Evolutionary conservation across 805 yeast genomes (phyloP), one percentile per base, ranked within the genome.

Genomic region (Torulaspora delbrueckii): DNA sequence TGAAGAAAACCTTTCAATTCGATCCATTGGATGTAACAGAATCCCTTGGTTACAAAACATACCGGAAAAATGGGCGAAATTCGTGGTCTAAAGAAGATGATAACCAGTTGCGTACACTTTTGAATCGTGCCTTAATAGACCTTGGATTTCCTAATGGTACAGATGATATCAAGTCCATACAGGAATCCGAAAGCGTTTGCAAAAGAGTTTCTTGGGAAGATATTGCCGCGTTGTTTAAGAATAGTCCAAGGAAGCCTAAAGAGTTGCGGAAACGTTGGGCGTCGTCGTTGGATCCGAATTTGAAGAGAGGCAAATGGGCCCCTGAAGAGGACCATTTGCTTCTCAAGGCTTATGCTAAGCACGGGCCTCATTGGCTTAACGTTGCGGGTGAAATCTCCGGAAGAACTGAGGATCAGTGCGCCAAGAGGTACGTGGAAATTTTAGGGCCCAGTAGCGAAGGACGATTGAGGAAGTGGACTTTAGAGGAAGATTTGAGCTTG

Each of bases 381-480:
- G 89, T 90, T 8, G 81, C 96, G 0, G 67, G 73, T 41, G 82
- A 77, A 43, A 84, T 90, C 9, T 77, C 79, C 3, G 95, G 96
- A 4, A 73, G 97, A 60, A 90, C 95, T 0, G 96, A 89, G 58
- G 96, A 89, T 64, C 97, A 90, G 68, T 90, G 98, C 70, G 86
- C 96, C 1, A 90, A 90, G 59, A 70, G 97, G 56, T 90, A 86
- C 62, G 79, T 82, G 12, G 97, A 90, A 58, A 96, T 88, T 1
- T 65, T 90, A 47, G 93, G 87, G 56, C 96, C 97, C 5, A 67
- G 70, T 43, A 84, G 89, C 8, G 79, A 80, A 48, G 88, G 84
- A 53, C 68, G 96, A 45, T 70, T 88, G 37, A 75, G 87, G 54
- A 81, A 84, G 2, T 90, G 98, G 98, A 70, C 79, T 1, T 57